phyloP scores from a whole-genome alignment of 2,329 filamentous ascomycete genomes.

The Colletotrichum somersetense region DNA sequence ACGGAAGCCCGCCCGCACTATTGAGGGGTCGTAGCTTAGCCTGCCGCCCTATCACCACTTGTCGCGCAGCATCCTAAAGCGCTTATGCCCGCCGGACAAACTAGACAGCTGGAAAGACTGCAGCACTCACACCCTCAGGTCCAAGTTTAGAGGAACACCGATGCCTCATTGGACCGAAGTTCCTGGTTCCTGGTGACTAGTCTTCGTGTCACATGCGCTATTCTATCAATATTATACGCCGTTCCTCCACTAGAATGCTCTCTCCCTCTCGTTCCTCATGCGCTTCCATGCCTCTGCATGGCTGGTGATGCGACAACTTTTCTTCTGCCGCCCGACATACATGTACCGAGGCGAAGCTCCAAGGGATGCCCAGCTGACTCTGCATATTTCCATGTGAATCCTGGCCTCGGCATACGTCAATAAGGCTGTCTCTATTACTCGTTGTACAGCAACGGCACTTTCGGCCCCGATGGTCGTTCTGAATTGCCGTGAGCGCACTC shows the following conservation, averaged over 20 bases:
- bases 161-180: conserved; percentile 30
- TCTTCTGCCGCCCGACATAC: conserved; percentile 26
- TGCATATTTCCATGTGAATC: conserved; percentile 39
- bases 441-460: conserved; percentile 12
- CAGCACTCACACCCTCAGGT: conserved; percentile 17
- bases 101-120: conserved; percentile 4
- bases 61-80: conserved; percentile 6
- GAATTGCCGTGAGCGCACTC: conserved; percentile 27
- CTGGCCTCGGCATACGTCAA: conserved; percentile 9
- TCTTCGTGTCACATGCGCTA: conserved; percentile 32
- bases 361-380: conserved; percentile 3
- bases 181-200: conserved; percentile 39
- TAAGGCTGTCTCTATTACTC: conserved; percentile 17
- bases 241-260: conserved; percentile 7
- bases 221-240: conserved; percentile 3
- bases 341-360: conserved; percentile 22
- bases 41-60: conserved; percentile 11
- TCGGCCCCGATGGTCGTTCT: conserved; percentile 6
- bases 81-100: conserved; percentile 23
- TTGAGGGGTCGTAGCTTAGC: conserved; percentile 23
- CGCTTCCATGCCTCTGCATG: conserved; percentile 11
- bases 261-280: neutral
- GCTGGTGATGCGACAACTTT: conserved; percentile 16
- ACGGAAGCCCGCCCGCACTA: conserved; percentile 20
- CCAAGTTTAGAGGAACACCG: conserved; percentile 27